Evolutionary conservation across 257 asterid species (phyloP), one percentile per base, ranked within the genome.

Genomic region (Striga asiatica): DNA sequence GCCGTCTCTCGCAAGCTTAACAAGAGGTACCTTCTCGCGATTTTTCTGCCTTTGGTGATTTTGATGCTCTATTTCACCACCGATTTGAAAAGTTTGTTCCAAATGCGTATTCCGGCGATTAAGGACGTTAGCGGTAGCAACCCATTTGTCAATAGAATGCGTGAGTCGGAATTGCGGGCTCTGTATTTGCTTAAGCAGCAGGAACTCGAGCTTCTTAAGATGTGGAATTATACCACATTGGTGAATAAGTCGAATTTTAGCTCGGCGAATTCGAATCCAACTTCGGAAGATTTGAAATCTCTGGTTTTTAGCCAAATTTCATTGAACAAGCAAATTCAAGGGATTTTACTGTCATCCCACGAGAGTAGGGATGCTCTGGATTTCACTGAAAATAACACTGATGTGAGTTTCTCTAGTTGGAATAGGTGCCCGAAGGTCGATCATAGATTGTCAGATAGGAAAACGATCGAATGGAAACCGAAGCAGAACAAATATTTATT

Each of bases 401-500:
- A 84, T 65, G 28, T 72, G 2, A 58, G 65, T 60, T 51, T 70
- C 31, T 63, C 62, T 17, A 88, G 60, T 63, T 73, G 81, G 79
- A 64, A 22, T 54, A 68, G 69, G 65, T 92, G 99, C 54, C 53
- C 60, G 59, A 84, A 76, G 79, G 82, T 75, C 62, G 91, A 88
- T 62, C 89, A 69, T 78, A 78, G 70, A 71, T 67, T 79, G 0
- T 55, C 80, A 0, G 81, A 71, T 41, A 81, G 87, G 83, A 80
- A 56, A 65, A 88, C 91, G 1, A 66, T 79, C 5, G 94, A 82
- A 31, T 92, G 97, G 99, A 76, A 85, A 48, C 99, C 97, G 22
- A 79, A 60, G 62, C 41, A 82, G 2, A 67, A 75, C 73, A 92
- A 83, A 89, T 85, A 79, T 57, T 74, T 92, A 77, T 78, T 92